These are phyloP conservation scores for Hypoxylon sp. DNA, from an alignment of 2,329 filamentous ascomycete genomes.

Conservation along the genomic window DNA sequence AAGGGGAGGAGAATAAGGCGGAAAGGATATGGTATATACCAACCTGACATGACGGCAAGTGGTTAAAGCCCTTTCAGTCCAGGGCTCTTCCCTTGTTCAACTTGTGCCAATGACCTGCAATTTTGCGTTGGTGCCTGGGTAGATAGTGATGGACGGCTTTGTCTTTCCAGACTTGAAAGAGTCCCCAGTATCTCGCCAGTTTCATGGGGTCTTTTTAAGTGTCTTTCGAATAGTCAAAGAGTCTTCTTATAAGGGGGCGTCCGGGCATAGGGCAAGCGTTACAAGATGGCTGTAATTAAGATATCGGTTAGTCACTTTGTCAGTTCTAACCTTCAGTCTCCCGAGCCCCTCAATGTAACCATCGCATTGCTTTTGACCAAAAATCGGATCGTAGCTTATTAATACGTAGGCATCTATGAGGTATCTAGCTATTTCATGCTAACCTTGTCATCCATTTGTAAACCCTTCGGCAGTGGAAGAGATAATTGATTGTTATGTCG, in stretches of 20 bases:
- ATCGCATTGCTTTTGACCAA: not conserved
- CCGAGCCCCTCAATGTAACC: too few species aligned
- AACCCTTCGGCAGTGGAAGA: too few species aligned
- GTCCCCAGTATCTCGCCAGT: not conserved
- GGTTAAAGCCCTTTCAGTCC: not conserved
- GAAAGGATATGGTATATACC: not conserved
- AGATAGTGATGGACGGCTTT: not conserved
- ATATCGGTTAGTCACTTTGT: too few species aligned
- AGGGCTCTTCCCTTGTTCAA: not conserved
- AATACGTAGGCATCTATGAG: not conserved
- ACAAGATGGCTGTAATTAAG: not conserved
- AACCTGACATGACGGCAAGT: not conserved
- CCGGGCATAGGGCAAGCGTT: not conserved
- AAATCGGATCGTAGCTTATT: not conserved
- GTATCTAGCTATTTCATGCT: not conserved
- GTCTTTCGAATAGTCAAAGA: not conserved
- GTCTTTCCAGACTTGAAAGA: not conserved
- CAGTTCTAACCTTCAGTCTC: not conserved
- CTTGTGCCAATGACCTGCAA: not conserved
- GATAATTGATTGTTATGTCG: not conserved
- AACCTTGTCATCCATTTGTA: not conserved
- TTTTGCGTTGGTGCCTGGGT: not conserved
- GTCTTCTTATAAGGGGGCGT: not conserved
- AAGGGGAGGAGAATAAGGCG: not conserved
- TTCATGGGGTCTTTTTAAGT: not conserved